Evolutionary conservation across 2,329 filamentous ascomycete genomes (phyloP).

Genomic region (Hypoxylon sp.): DNA sequence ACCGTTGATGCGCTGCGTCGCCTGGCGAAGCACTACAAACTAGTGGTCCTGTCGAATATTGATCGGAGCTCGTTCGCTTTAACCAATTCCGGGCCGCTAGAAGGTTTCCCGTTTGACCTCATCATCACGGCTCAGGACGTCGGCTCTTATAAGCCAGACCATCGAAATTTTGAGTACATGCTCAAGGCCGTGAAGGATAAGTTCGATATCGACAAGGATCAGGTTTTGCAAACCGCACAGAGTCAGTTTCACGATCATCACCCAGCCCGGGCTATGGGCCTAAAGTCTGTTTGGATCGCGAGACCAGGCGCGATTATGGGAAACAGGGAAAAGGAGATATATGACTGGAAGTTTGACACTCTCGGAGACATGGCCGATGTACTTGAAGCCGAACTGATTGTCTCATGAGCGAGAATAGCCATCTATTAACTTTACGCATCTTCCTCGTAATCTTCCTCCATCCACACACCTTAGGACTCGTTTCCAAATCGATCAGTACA

Average conservation of each 20-base stretch:
- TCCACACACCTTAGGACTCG: neutral
- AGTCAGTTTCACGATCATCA: conserved; percentile 79
- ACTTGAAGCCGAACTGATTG: conserved; percentile 56
- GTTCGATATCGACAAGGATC: conserved; percentile 68
- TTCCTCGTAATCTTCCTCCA: neutral
- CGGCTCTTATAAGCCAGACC: conserved; percentile 78
- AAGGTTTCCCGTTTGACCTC: conserved; percentile 69
- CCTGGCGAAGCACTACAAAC: conserved; percentile 67
- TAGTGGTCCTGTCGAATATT: conserved; percentile 74
- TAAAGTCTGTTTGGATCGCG: conserved; percentile 72
- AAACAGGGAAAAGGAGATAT: conserved; percentile 57
- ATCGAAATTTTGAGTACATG: conserved; percentile 76
- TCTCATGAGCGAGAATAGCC: conserved; percentile 5
- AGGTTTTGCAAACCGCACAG: conserved; percentile 72
- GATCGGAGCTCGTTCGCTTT: conserved; percentile 66
- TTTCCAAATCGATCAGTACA: neutral
- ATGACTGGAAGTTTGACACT: conserved; percentile 71
- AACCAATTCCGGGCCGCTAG: conserved; percentile 62
- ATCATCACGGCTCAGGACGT: conserved; percentile 79
- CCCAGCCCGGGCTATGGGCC: conserved; percentile 70
- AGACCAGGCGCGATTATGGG: conserved; percentile 59
- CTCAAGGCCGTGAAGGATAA: conserved; percentile 65
- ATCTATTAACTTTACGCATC: neutral
- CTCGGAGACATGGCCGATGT: conserved; percentile 73
- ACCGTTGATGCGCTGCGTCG: conserved; percentile 67